Percentiles rank a stretch among this genome's conserved stretches.
Evolutionary conservation across 164 flowering plant genomes (phyloP).

Genomic region (Aristolochia contorta): DNA sequence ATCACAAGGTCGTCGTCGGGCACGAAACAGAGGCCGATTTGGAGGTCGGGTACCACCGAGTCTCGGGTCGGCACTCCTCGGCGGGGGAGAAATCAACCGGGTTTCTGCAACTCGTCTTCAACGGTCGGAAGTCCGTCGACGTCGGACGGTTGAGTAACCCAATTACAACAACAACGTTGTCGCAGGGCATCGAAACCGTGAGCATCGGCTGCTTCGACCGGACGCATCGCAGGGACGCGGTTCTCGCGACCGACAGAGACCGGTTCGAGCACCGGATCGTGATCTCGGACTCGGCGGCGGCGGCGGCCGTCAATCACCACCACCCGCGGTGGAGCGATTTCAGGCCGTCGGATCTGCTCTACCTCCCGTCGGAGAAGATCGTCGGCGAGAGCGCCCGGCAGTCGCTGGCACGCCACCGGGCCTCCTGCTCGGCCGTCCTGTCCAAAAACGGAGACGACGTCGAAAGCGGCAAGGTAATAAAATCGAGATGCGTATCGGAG

Average conservation of each 20-base stretch:
- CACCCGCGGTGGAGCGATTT: conserved; percentile 73
- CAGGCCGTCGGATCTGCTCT: conserved; percentile 58
- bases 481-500: conserved; percentile 71
- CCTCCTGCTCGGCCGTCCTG: conserved; percentile 8
- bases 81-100: conserved; percentile 50
- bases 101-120: background rate
- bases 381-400: conserved; percentile 32
- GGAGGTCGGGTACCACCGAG: conserved; percentile 6
- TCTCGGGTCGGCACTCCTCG: conserved; percentile 64
- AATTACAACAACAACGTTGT: too few relatives aligned
- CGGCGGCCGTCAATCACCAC: conserved; percentile 2
- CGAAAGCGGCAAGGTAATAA: conserved; percentile 61
- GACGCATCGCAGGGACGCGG: conserved; percentile 45
- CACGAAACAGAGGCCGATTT: background rate
- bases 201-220: conserved; percentile 40
- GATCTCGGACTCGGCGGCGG: conserved; percentile 19
- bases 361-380: conserved; percentile 64
- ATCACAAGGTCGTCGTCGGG: background rate
- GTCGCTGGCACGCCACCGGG: conserved; percentile 10
- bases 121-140: conserved; percentile 31
- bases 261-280: conserved; percentile 67
- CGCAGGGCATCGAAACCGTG: conserved; percentile 2
- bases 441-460: conserved; percentile 10
- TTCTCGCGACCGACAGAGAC: conserved; percentile 21
- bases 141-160: too few relatives aligned